These are phyloP conservation scores for Salix koriyanagi DNA, from an alignment of 345 rosid genomes.

Conservation along the genomic window DNA sequence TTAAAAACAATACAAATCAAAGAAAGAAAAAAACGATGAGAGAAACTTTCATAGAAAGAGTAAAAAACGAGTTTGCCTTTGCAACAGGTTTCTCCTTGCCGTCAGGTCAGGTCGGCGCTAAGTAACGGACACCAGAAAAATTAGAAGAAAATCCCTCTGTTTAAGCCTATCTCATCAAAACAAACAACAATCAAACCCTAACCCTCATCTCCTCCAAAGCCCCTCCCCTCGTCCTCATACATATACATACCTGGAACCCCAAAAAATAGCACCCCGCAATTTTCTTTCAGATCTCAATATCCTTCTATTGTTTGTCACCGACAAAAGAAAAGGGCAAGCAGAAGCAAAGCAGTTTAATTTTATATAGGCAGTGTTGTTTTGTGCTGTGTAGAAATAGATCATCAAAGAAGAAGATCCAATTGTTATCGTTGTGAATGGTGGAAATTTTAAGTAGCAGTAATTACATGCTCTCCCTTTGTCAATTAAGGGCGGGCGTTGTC, in stretches of 20 bases:
- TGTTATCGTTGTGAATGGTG: conserved; percentile 85
- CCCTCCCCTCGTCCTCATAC: background rate
- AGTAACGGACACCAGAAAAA: background rate
- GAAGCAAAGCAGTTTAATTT: background rate
- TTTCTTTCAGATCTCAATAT: background rate
- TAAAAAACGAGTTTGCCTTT: background rate
- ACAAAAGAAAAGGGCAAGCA: background rate
- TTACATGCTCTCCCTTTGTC: conserved; percentile 81
- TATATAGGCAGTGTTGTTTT: background rate
- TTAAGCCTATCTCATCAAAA: background rate
- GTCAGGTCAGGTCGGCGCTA: background rate
- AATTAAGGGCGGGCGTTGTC: conserved; percentile 76
- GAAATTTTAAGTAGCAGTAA: conserved; percentile 49
- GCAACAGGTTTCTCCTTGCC: background rate
- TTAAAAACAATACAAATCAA: too few relatives aligned
- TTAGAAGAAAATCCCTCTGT: background rate
- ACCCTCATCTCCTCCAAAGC: background rate
- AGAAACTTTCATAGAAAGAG: background rate
- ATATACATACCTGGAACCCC: background rate
- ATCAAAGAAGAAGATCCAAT: background rate
- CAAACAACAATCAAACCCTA: conserved; percentile 1
- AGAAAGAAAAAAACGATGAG: background rate
- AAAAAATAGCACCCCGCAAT: too few relatives aligned
- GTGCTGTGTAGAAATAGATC: background rate
- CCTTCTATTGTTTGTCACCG: background rate